These are phyloP conservation scores for Sclerotinia trifoliorum DNA, from an alignment of 2,329 filamentous ascomycete species.

Conservation along the genomic window DNA sequence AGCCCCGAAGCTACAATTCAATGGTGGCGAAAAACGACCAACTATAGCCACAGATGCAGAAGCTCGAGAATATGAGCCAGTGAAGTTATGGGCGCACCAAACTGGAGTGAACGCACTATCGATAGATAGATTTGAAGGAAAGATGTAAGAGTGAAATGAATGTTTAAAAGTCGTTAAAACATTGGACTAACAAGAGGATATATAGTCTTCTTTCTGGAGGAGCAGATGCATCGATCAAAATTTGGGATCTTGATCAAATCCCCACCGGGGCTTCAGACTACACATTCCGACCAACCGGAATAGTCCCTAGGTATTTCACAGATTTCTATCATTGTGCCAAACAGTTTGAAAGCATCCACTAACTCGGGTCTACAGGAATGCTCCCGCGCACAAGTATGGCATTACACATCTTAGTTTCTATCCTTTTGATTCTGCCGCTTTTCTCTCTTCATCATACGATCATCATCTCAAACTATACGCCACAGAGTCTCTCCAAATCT, in stretches of 20 bases:
- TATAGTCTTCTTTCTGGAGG: slow-evolving; percentile 77
- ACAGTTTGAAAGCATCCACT: slow-evolving; percentile 10
- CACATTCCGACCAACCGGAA: slow-evolving; percentile 55
- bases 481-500: slow-evolving; percentile 58
- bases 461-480: slow-evolving; percentile 74
- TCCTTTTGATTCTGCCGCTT: slow-evolving; percentile 72
- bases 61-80: slow-evolving; percentile 8
- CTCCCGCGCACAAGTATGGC: slow-evolving; percentile 60
- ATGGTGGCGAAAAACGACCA: slow-evolving; percentile 52
- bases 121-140: slow-evolving; percentile 74
- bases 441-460: slow-evolving; percentile 76
- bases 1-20: slow-evolving; percentile 66
- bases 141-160: slow-evolving; percentile 53
- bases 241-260: slow-evolving; percentile 80
- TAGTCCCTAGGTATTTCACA: slow-evolving; percentile 45
- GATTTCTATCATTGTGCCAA: slow-evolving; percentile 9
- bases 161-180: not conserved
- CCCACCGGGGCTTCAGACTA: slow-evolving; percentile 42
- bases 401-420: slow-evolving; percentile 77
- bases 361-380: slow-evolving; percentile 22
- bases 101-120: slow-evolving; percentile 77
- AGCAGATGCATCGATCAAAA: slow-evolving; percentile 75
- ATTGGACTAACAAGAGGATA: not conserved
- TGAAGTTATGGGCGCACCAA: slow-evolving; percentile 61
- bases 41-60: slow-evolving; percentile 4